Conservation (phyloP, 441 rosid genomes). For the Euphorbia celastroides region DNA sequence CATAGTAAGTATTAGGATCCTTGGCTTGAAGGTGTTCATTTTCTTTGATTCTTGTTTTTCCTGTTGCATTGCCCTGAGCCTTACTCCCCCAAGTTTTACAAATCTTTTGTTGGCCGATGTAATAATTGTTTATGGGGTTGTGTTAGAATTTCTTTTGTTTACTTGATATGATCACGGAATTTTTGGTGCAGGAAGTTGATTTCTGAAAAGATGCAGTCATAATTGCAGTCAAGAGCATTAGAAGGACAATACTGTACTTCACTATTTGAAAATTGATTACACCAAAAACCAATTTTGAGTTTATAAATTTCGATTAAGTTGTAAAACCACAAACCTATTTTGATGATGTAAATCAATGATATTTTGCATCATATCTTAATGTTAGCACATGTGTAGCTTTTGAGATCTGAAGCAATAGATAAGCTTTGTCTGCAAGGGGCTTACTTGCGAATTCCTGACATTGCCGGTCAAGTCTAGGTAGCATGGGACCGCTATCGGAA, state of each 20-base stretch:
- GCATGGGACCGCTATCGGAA: too few species aligned
- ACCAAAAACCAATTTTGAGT: neutral
- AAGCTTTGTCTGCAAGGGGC: neutral
- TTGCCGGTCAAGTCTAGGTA: too few species aligned
- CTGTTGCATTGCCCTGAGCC: neutral
- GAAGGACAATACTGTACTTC: neutral
- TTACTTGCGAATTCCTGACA: neutral
- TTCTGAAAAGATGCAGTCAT: neutral
- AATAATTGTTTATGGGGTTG: neutral
- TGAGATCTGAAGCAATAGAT: slow-evolving; percentile 9
- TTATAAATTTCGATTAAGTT: neutral
- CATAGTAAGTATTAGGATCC: neutral
- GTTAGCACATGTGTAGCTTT: slow-evolving; percentile 2
- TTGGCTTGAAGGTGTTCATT: neutral
- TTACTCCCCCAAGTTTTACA: neutral
- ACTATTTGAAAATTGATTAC: too few species aligned
- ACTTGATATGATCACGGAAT: neutral
- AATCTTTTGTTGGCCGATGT: neutral
- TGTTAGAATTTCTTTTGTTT: neutral
- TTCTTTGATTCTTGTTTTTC: neutral
- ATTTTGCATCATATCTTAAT: neutral
- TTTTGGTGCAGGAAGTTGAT: neutral
- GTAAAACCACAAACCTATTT: neutral
- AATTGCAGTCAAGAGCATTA: neutral
- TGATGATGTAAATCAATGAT: neutral